Evolutionary conservation across 352 stramenopile genomes (phyloP), one percentile per base, ranked within the genome.

Genomic region (Globisporangium alternatum): DNA sequence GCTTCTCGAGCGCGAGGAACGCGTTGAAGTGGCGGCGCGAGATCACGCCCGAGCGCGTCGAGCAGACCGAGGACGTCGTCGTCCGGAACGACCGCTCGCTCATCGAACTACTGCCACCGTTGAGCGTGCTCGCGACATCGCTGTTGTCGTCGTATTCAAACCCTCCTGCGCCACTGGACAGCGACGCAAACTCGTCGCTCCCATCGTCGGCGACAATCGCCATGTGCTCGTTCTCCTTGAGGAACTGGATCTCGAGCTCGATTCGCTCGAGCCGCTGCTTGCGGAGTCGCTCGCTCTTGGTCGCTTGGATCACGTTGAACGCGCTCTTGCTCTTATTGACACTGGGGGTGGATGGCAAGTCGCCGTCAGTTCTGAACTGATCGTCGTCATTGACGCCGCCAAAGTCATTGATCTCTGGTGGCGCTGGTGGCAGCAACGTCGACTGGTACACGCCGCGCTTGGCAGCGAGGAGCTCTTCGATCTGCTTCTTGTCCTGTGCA

Each of bases 171-270:
- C 19, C n/a, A 22, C 17, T 47, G 4, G 41, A 47, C 17, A 47
- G 41, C 8, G 28, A n/a, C 54, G 8, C 28, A 60, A 30, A 21
- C 17, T 69, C 64, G 3, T 76, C 60, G n/a, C 25, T 62, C 2
- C 62, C 62, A 17, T 60, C 45, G 10, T 74, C 65, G 17, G 76
- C 57, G 9, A 85, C 56, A 28, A 90, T 89, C 31, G 77, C 19
- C 3, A 89, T 68, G 3, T 44, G 65, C 33, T 74, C 76, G n/a
- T 73, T 75, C 53, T 78, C 69, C 21, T 79, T 66, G 1, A 90
- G 60, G 47, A 89, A 86, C 31, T 64, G 62, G 5, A 90, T 76
- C 60, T 89, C 81, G 31, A 83, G 76, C 17, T 90, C 72, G 22
- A 89, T 82, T 3, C 70, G 71, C 56, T 71, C 68, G 15, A 90